phyloP scores from a whole-genome alignment of 176 grass and related monocot genomes.

The Typha latifolia region DNA sequence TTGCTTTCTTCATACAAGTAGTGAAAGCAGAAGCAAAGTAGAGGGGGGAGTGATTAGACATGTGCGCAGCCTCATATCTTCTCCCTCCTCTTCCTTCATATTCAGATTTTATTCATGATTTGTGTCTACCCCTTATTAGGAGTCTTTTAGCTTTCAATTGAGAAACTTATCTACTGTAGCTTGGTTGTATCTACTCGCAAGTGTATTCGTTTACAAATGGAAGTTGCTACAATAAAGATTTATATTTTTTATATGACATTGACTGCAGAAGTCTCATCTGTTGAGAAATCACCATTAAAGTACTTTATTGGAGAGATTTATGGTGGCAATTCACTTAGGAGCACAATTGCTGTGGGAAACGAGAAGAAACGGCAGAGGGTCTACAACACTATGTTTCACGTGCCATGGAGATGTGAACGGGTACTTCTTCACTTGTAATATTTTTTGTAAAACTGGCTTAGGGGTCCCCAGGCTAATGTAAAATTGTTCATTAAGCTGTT shows the following conservation, averaged over 20 bases:
- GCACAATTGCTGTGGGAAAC: conserved; percentile 92
- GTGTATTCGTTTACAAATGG: neutral
- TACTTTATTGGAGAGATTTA: conserved; percentile 92
- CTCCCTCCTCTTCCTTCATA: too few relatives aligned
- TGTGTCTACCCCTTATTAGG: neutral
- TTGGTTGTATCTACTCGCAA: neutral
- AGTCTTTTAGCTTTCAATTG: neutral
- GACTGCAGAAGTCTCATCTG: conserved; percentile 38
- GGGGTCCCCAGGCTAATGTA: neutral
- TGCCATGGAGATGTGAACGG: conserved; percentile 98
- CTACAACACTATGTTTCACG: conserved; percentile 99
- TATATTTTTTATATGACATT: conserved; percentile 10
- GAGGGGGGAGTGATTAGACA: too few relatives aligned
- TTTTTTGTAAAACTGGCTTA: neutral
- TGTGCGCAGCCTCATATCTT: too few relatives aligned
- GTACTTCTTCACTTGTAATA: conserved; percentile 24
- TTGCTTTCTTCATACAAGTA: too few relatives aligned
- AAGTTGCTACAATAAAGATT: too few relatives aligned
- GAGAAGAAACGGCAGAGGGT: conserved; percentile 93
- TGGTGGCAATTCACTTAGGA: conserved; percentile 82
- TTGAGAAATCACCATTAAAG: conserved; percentile 73
- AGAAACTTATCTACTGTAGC: neutral
- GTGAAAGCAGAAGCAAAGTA: too few relatives aligned
- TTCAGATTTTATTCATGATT: neutral
- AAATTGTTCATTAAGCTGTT: neutral